Evolutionary conservation across 768 basidiomycete species (phyloP).

Genomic region (Boletus sp.): DNA sequence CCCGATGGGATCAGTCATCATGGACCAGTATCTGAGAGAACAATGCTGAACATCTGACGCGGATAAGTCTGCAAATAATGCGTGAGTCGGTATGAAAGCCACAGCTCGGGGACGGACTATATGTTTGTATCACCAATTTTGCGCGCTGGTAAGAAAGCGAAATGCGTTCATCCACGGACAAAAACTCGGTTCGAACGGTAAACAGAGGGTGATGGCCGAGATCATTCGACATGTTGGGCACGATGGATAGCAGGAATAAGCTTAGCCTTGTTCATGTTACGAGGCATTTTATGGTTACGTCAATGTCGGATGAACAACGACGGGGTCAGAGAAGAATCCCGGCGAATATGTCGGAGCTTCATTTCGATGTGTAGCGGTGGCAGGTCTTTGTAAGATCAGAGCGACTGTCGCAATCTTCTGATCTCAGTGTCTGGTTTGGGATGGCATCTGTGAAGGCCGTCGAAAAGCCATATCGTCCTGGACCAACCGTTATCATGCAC

Average conservation of each 20-base stretch:
- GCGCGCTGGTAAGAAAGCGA: constrained; percentile 52
- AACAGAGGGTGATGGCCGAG: not conserved
- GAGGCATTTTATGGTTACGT: no score
- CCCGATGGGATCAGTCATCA: constrained; percentile 54
- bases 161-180: constrained; percentile 46
- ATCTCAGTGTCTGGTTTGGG: no score
- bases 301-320: no score
- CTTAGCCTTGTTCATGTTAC: no score
- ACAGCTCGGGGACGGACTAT: not conserved
- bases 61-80: constrained; percentile 27
- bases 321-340: no score
- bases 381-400: no score
- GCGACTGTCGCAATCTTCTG: no score
- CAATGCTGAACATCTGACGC: constrained; percentile 48
- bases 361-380: no score
- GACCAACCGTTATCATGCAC: no score
- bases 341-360: no score
- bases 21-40: constrained; percentile 49
- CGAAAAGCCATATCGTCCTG: no score
- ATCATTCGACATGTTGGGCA: not conserved
- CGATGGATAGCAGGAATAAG: not conserved
- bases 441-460: no score
- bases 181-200: constrained; percentile 37
- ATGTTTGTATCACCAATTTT: constrained; percentile 39
- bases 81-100: not conserved